These are phyloP conservation scores for Chlorella sp. DNA, from an alignment of 139 green algal genomes.

Conservation along the genomic window DNA sequence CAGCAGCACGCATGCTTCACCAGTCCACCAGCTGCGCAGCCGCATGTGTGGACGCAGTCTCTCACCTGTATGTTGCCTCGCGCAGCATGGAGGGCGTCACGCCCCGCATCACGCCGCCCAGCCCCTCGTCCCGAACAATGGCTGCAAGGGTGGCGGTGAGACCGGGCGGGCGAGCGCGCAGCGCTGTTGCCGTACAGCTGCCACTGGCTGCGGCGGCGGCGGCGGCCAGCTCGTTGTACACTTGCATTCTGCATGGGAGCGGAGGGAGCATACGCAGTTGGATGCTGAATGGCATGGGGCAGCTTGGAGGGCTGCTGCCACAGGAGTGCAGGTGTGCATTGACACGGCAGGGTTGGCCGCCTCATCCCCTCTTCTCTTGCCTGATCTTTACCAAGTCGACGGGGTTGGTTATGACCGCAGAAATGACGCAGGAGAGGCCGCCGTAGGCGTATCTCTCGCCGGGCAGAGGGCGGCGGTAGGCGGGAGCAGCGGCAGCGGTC, in stretches of 20 bases:
- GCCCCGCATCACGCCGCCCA: background rate
- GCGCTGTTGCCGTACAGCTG: background rate
- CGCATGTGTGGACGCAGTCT: background rate
- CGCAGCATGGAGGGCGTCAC: constrained; percentile 11
- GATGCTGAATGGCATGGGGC: too few species aligned
- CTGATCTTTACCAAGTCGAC: background rate
- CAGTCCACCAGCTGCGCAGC: background rate
- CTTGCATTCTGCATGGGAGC: background rate
- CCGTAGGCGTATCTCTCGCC: background rate
- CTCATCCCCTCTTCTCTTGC: too few species aligned
- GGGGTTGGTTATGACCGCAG: background rate
- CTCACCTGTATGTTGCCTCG: background rate
- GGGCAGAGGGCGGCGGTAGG: background rate
- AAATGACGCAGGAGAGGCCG: background rate
- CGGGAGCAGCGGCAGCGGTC: background rate
- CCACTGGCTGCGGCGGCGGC: background rate
- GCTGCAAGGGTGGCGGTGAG: background rate
- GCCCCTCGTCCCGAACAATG: background rate
- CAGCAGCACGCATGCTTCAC: too few species aligned
- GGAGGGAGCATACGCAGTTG: too few species aligned
- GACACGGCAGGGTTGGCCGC: too few species aligned
- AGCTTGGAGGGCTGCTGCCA: too few species aligned
- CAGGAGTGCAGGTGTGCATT: too few species aligned
- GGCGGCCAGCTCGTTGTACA: background rate
- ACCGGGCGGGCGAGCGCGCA: background rate